Conservation (phyloP, 2,329 filamentous ascomycete species). For the Colletotrichum falcatum region DNA sequence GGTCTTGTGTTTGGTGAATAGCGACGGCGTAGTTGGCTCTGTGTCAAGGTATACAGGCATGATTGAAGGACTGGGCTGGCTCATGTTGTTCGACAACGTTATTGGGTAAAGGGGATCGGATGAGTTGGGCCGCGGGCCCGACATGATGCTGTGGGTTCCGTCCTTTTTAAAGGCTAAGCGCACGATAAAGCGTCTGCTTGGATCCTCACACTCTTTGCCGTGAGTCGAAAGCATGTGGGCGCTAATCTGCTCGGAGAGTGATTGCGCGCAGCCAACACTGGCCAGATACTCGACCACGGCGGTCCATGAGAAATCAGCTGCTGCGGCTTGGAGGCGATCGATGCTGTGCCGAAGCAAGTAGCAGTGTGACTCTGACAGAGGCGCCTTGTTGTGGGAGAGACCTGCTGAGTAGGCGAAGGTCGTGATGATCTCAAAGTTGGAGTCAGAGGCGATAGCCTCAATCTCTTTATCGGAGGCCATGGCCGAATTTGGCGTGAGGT, state of each 20-base stretch:
- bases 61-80: neutral
- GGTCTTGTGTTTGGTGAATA: conserved; percentile 11
- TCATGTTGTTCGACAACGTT: neutral
- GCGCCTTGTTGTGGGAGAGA: neutral
- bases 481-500: neutral
- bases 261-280: neutral
- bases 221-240: conserved; percentile 6
- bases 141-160: neutral
- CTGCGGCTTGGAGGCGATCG: neutral
- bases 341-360: conserved; percentile 6
- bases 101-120: neutral
- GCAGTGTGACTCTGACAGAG: neutral
- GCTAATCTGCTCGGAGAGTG: neutral
- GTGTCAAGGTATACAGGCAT: neutral
- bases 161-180: conserved; percentile 8
- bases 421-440: conserved; percentile 16
- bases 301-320: neutral
- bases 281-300: neutral
- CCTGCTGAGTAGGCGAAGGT: conserved; percentile 6
- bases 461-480: conserved; percentile 3
- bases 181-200: conserved; percentile 10
- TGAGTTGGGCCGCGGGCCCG: conserved; percentile 2
- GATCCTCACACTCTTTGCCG: neutral
- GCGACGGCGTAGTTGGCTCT: conserved; percentile 5
- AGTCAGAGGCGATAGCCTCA: conserved; percentile 12